Conservation (phyloP, 2,329 filamentous ascomycete species). For the Aquanectria penicillioides region DNA sequence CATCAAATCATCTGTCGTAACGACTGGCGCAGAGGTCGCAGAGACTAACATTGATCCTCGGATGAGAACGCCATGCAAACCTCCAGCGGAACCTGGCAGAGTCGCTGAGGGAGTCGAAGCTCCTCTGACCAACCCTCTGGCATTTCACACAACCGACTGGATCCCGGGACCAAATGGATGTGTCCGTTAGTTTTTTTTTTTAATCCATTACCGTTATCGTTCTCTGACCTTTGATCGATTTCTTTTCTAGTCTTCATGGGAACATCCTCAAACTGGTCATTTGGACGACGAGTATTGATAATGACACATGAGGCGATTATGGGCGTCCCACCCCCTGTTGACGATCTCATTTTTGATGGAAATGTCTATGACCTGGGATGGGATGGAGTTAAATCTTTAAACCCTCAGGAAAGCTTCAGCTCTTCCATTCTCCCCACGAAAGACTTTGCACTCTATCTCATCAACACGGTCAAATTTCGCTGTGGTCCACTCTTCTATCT, state of each 20-base stretch:
- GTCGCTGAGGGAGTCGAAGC: neutral
- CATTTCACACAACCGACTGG: slow-evolving; percentile 19
- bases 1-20: neutral
- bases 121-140: slow-evolving; percentile 12
- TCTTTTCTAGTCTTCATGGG: slow-evolving; percentile 14
- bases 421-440: slow-evolving; percentile 16
- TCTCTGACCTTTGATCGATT: neutral
- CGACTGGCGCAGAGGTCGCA: no score
- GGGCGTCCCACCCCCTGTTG: neutral
- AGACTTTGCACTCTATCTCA: slow-evolving; percentile 35
- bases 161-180: slow-evolving; percentile 1
- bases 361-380: slow-evolving; percentile 9
- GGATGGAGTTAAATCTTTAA: neutral
- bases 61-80: neutral
- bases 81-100: neutral
- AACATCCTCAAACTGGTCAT: slow-evolving; percentile 15
- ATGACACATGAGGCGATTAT: slow-evolving; percentile 8
- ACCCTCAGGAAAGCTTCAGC: neutral
- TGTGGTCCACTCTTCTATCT: slow-evolving; percentile 29
- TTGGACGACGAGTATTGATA: slow-evolving; percentile 6
- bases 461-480: slow-evolving; percentile 35
- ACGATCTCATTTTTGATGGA: slow-evolving; percentile 10
- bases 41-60: neutral
- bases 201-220: no score
- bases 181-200: neutral